phyloP scores from a whole-genome alignment of 306 rosid genomes.

The Hylodesmum podocarpum region DNA sequence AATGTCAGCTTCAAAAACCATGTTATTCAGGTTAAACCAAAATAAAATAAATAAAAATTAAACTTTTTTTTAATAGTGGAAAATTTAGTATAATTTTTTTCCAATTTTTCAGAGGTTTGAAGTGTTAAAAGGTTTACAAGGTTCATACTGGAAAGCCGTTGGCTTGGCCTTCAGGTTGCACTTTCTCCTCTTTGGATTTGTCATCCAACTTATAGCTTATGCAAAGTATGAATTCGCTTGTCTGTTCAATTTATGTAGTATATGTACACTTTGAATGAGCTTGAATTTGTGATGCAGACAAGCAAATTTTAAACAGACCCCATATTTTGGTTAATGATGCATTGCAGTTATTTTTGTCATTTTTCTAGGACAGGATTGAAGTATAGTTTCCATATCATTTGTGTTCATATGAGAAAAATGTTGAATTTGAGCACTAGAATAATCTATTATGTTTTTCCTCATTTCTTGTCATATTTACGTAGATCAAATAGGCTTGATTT shows the following conservation, averaged over 20 bases:
- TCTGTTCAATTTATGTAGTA: too few relatives aligned
- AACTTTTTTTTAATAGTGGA: background rate
- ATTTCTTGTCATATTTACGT: too few relatives aligned
- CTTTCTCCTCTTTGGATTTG: slow-evolving; percentile 91
- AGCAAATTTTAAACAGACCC: too few relatives aligned
- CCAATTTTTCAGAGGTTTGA: slow-evolving; percentile 77
- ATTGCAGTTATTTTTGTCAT: too few relatives aligned
- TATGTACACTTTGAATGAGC: slow-evolving; percentile 9
- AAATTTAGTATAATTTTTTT: background rate
- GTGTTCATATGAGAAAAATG: too few relatives aligned
- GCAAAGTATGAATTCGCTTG: slow-evolving; percentile 64
- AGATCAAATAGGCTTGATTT: too few relatives aligned
- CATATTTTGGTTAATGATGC: too few relatives aligned
- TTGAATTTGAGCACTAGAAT: too few relatives aligned
- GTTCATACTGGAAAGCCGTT: slow-evolving; percentile 86
- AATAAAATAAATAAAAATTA: background rate
- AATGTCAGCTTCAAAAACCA: slow-evolving; percentile 94
- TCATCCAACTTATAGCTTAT: slow-evolving; percentile 94
- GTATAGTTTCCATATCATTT: too few relatives aligned
- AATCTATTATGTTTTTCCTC: too few relatives aligned
- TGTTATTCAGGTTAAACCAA: slow-evolving; percentile 76
- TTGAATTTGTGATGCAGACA: slow-evolving; percentile 57
- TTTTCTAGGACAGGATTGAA: too few relatives aligned
- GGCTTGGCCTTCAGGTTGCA: slow-evolving; percentile 96
- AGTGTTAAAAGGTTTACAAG: slow-evolving; percentile 86